Percentiles rank a stretch among this genome's conserved stretches.
Conservation (phyloP, 257 asterid genomes). For the Coffea eugenioides region DNA sequence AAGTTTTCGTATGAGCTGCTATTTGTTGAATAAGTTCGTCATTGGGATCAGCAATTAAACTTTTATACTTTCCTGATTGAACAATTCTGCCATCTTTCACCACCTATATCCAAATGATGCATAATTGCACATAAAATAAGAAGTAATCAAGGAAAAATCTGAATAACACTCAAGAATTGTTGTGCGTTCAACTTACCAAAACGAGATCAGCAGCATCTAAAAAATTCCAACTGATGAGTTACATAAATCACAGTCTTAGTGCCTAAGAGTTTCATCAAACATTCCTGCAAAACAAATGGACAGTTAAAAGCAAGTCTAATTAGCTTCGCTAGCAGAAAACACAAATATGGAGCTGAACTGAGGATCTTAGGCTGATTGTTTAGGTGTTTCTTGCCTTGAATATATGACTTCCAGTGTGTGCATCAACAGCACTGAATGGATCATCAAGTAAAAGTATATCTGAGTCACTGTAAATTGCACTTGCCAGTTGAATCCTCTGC, state of each 20-base stretch:
- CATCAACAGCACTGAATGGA: slow-evolving; percentile 92
- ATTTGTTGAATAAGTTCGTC: slow-evolving; percentile 66
- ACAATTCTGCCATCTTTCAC: slow-evolving; percentile 71
- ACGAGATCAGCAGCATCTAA: slow-evolving; percentile 71
- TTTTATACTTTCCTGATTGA: slow-evolving; percentile 66
- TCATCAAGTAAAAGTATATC: slow-evolving; percentile 72
- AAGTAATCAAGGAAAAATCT: neutral
- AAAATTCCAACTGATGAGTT: slow-evolving; percentile 81
- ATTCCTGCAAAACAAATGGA: slow-evolving; percentile 51
- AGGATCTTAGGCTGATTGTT: neutral
- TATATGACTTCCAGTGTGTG: slow-evolving; percentile 82
- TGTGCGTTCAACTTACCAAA: slow-evolving; percentile 41
- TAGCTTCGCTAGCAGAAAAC: neutral
- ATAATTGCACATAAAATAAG: neutral
- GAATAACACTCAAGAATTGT: neutral
- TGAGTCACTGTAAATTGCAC: slow-evolving; percentile 70
- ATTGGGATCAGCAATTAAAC: slow-evolving; percentile 49
- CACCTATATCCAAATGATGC: slow-evolving; percentile 34
- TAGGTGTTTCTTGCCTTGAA: slow-evolving; percentile 49
- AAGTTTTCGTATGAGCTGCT: slow-evolving; percentile 59
- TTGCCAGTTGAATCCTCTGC: slow-evolving; percentile 79
- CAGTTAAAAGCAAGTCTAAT: neutral
- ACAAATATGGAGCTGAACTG: neutral
- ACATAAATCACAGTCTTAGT: slow-evolving; percentile 66
- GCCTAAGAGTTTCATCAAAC: slow-evolving; percentile 54